Evolutionary conservation across 257 asterid genomes (phyloP).

Genomic region (Capsicum pubescens): DNA sequence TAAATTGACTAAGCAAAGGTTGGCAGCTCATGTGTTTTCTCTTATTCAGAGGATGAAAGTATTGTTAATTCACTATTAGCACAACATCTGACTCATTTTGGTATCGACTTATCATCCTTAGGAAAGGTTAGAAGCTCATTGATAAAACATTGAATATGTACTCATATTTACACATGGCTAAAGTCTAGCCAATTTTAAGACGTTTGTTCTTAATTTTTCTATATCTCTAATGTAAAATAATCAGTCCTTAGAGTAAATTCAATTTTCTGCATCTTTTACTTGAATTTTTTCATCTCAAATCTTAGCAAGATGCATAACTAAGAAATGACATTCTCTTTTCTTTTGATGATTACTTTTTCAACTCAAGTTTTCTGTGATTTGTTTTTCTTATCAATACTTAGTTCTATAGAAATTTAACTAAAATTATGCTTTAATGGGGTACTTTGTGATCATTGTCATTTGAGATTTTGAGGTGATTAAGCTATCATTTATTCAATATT

Average conservation of each 20-base stretch:
- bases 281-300: too few species aligned
- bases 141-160: neutral
- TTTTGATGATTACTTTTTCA: neutral
- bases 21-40: slow-evolving; percentile 99
- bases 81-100: slow-evolving; percentile 87
- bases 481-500: too few species aligned
- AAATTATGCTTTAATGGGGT: neutral
- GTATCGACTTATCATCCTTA: slow-evolving; percentile 91
- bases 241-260: neutral
- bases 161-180: neutral
- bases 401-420: neutral
- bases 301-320: too few species aligned
- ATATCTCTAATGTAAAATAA: neutral
- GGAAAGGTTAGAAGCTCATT: slow-evolving; percentile 68
- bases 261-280: neutral
- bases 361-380: neutral
- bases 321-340: too few species aligned
- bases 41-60: slow-evolving; percentile 93
- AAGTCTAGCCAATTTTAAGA: neutral
- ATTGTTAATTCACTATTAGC: slow-evolving; percentile 91
- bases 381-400: neutral
- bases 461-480: too few species aligned
- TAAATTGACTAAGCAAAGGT: slow-evolving; percentile 75
- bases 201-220: neutral
- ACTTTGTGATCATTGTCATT: neutral